These are phyloP conservation scores for Suhomyces panamericanus DNA, from an alignment of 1,139 yeast genomes.

Conservation along the genomic window DNA sequence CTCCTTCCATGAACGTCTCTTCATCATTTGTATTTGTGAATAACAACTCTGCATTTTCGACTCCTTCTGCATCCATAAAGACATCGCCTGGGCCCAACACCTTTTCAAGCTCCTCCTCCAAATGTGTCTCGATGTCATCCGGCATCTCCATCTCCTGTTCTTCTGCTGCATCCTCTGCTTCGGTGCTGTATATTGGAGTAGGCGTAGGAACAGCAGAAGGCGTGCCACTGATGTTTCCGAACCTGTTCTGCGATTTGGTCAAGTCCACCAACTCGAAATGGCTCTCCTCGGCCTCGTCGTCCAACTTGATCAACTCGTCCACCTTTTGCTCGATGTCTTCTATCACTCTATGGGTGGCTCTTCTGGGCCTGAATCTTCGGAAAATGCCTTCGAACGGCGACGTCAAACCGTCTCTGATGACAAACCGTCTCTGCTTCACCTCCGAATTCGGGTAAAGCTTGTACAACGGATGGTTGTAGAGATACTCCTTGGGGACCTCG, in stretches of 20 bases:
- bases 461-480: conserved; percentile 48
- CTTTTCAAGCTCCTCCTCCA: conserved; percentile 45
- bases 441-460: conserved; percentile 43
- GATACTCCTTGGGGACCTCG: conserved; percentile 40
- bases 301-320: conserved; percentile 71
- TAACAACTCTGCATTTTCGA: conserved; percentile 11
- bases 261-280: conserved; percentile 76
- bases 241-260: conserved; percentile 18
- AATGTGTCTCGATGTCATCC: conserved; percentile 21
- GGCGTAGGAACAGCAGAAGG: conserved; percentile 27
- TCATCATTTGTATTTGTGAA: conserved; percentile 15
- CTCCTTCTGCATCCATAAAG: conserved; percentile 3
- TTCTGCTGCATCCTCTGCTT: conserved; percentile 17
- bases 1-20: conserved; percentile 12
- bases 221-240: conserved; percentile 22
- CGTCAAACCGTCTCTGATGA: conserved; percentile 76
- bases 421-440: conserved; percentile 42
- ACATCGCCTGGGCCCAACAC: conserved; percentile 30
- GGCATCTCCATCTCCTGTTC: conserved; percentile 23
- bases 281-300: conserved; percentile 81
- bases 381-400: conserved; percentile 62
- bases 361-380: conserved; percentile 52
- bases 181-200: conserved; percentile 20
- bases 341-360: conserved; percentile 51
- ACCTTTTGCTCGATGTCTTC: conserved; percentile 75